Evolutionary conservation across 2,329 filamentous ascomycete genomes (phyloP).

Genomic region (Verticillium nubilum): DNA sequence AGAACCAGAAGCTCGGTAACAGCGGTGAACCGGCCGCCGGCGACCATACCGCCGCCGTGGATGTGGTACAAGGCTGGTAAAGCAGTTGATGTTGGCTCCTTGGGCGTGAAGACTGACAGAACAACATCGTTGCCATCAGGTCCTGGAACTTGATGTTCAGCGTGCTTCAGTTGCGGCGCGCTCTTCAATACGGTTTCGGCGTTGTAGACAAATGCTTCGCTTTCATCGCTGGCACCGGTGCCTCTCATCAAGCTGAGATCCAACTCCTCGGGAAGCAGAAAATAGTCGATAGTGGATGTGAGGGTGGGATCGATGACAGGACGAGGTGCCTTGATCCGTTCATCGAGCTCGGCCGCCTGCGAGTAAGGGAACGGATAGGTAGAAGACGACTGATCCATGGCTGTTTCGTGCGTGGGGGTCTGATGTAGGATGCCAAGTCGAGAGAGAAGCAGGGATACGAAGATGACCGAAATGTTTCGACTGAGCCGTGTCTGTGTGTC

Average conservation of each 20-base stretch:
- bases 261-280: conserved; percentile 12
- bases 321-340: conserved; percentile 13
- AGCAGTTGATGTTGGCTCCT: neutral
- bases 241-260: conserved; percentile 12
- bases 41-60: conserved; percentile 17
- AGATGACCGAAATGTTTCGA: neutral
- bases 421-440: neutral
- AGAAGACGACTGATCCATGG: neutral
- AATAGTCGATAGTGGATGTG: conserved; percentile 12
- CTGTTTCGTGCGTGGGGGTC: neutral
- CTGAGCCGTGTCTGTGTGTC: neutral
- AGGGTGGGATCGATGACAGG: conserved; percentile 11
- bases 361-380: conserved; percentile 14
- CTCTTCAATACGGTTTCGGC: conserved; percentile 7
- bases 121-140: conserved; percentile 5
- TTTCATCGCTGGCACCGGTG: neutral
- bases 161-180: conserved; percentile 9
- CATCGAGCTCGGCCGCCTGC: conserved; percentile 11
- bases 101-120: conserved; percentile 16
- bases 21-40: conserved; percentile 16
- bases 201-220: conserved; percentile 6
- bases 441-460: neutral
- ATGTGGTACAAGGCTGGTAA: conserved; percentile 15
- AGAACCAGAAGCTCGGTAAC: conserved; percentile 13
- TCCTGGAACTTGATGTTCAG: conserved; percentile 5